phyloP scores from a whole-genome alignment of 2,329 filamentous ascomycete genomes.

The Aciculosporium take region DNA sequence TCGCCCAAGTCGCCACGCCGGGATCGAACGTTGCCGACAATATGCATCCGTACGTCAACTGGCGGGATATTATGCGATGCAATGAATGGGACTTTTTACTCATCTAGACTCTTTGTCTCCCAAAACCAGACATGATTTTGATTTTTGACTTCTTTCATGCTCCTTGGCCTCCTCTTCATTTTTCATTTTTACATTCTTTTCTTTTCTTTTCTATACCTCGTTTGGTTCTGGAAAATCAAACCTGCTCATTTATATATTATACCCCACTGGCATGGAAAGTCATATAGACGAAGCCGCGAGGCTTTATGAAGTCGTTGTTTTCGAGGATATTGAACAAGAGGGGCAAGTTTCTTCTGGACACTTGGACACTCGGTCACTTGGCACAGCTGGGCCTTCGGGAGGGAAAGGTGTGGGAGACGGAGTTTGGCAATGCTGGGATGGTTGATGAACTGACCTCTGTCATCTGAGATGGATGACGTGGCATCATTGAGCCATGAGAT shows the following conservation, averaged over 20 bases:
- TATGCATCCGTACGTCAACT: constrained; percentile 61
- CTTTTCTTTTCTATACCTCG: constrained; percentile 10
- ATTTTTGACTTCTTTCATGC: constrained; percentile 1
- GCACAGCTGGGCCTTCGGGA: too few species aligned
- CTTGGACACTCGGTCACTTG: too few species aligned
- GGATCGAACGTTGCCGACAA: constrained; percentile 23
- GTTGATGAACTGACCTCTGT: too few species aligned
- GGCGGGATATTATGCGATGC: constrained; percentile 84
- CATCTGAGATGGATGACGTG: too few species aligned
- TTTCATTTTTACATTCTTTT: constrained; percentile 8
- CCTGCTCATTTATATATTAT: constrained; percentile 12
- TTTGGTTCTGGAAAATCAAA: not conserved
- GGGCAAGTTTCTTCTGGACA: constrained; percentile 1
- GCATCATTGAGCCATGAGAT: too few species aligned
- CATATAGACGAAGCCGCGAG: constrained; percentile 28
- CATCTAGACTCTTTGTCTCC: too few species aligned
- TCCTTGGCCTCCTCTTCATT: not conserved
- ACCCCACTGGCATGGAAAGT: constrained; percentile 20
- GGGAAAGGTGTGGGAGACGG: too few species aligned
- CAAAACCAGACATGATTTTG: too few species aligned
- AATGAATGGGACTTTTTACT: constrained; percentile 88
- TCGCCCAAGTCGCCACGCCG: constrained; percentile 22
- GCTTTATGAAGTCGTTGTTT: constrained; percentile 13
- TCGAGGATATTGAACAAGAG: too few species aligned
- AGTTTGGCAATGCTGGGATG: too few species aligned